These are phyloP conservation scores for Ogataea hybrid DNA, from an alignment of 1,139 yeast species.

Conservation along the genomic window DNA sequence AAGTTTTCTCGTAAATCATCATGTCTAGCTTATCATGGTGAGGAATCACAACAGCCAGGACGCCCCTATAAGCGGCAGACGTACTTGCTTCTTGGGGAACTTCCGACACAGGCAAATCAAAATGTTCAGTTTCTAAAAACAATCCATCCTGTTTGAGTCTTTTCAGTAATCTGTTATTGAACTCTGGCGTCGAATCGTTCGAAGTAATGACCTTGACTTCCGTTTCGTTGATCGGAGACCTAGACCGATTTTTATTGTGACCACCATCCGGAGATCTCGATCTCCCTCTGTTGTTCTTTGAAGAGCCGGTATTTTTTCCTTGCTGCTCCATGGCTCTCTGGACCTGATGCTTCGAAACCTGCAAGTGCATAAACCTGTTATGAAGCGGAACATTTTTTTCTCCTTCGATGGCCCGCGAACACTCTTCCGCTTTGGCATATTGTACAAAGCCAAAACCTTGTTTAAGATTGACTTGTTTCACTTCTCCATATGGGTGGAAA, in stretches of 20 bases:
- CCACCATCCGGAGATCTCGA: slow-evolving; percentile 28
- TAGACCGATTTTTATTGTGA: slow-evolving; percentile 22
- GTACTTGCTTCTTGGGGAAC: slow-evolving; percentile 57
- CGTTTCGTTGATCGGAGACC: slow-evolving; percentile 27
- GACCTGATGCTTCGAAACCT: slow-evolving; percentile 70
- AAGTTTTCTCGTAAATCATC: slow-evolving; percentile 67
- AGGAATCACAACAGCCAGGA: slow-evolving; percentile 67
- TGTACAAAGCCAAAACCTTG: slow-evolving; percentile 87
- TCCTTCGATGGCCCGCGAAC: slow-evolving; percentile 64
- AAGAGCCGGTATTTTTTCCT: slow-evolving; percentile 11
- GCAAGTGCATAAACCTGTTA: slow-evolving; percentile 63
- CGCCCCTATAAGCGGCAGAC: slow-evolving; percentile 82
- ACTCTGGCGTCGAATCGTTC: slow-evolving; percentile 60
- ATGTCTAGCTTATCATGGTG: slow-evolving; percentile 56
- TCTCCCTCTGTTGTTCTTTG: slow-evolving; percentile 23
- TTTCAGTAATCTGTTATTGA: slow-evolving; percentile 54
- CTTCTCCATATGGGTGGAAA: slow-evolving; percentile 61
- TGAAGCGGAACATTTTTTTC: slow-evolving; percentile 66
- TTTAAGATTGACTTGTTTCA: slow-evolving; percentile 74
- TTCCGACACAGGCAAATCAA: slow-evolving; percentile 34
- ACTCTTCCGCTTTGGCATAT: slow-evolving; percentile 60
- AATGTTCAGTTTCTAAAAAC: slow-evolving; percentile 34
- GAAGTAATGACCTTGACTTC: slow-evolving; percentile 69
- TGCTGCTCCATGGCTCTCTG: slow-evolving; percentile 28
- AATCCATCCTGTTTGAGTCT: slow-evolving; percentile 54